phyloP scores from a whole-genome alignment of 345 rosid species.

The Melaleuca alternifolia region DNA sequence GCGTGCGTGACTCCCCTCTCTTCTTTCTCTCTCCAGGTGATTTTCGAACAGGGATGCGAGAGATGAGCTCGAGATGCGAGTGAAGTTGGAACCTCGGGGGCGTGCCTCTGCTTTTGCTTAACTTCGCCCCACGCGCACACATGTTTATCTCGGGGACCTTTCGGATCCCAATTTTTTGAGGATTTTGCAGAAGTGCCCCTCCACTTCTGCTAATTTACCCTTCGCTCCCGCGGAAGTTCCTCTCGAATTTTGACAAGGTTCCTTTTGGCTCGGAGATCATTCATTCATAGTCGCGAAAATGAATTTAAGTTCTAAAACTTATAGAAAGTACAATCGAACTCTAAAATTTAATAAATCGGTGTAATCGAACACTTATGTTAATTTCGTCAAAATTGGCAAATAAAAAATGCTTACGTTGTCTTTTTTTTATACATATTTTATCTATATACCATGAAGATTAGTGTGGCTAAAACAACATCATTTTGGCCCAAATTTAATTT shows the following conservation, averaged over 20 bases:
- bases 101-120: rapidly evolving
- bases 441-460: too few relatives aligned
- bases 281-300: too few relatives aligned
- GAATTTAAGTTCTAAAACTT: too few relatives aligned
- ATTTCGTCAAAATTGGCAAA: too few relatives aligned
- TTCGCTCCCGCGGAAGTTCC: not conserved
- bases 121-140: not conserved
- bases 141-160: not conserved
- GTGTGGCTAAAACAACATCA: too few relatives aligned
- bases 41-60: not conserved
- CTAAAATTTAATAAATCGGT: too few relatives aligned
- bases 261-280: not conserved
- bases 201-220: not conserved
- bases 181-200: not conserved
- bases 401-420: too few relatives aligned
- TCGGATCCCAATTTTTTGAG: not conserved
- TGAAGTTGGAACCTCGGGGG: not conserved
- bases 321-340: too few relatives aligned
- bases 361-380: too few relatives aligned
- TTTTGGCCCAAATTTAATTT: too few relatives aligned
- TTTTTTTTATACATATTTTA: too few relatives aligned
- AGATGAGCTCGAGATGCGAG: not conserved
- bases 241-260: not conserved
- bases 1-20: not conserved
- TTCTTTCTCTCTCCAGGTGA: not conserved